Conservation (phyloP, 2,329 filamentous ascomycete genomes). For the Cladophialophora chaetospira region DNA sequence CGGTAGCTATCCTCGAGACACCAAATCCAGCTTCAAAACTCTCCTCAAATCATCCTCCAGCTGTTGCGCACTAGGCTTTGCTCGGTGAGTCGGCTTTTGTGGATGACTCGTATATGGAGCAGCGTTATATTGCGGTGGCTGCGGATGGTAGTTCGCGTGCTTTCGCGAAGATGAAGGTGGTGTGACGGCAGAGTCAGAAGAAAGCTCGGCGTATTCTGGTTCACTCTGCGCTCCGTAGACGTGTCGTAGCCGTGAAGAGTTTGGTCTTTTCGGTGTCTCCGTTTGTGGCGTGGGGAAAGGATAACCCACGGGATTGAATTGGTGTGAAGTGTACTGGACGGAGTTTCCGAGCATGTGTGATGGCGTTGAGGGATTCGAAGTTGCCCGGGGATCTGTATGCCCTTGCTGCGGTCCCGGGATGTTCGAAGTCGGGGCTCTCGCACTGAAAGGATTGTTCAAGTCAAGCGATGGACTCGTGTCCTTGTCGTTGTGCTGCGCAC, state of each 20-base stretch:
- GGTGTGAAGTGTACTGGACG: slow-evolving; percentile 6
- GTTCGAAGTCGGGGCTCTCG: slow-evolving; percentile 26
- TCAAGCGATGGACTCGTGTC: slow-evolving; percentile 33
- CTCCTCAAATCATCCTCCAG: slow-evolving; percentile 53
- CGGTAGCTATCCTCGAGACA: slow-evolving; percentile 23
- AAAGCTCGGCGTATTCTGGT: slow-evolving; percentile 29
- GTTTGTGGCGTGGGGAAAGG: slow-evolving; percentile 15
- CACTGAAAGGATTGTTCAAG: slow-evolving; percentile 37
- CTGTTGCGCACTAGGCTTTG: slow-evolving; percentile 44
- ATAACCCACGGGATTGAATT: slow-evolving; percentile 8
- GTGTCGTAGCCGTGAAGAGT: slow-evolving; percentile 28
- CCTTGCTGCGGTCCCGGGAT: slow-evolving; percentile 7
- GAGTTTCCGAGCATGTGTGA: slow-evolving; percentile 20
- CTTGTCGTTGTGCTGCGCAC: slow-evolving; percentile 20
- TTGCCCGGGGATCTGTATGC: slow-evolving; percentile 5
- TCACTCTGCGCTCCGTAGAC: slow-evolving; percentile 28
- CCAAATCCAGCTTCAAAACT: slow-evolving; percentile 46
- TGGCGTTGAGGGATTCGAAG: slow-evolving; percentile 20
- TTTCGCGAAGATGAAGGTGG: slow-evolving; percentile 28
- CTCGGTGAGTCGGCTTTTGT: slow-evolving; percentile 31
- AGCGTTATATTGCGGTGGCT: slow-evolving; percentile 15
- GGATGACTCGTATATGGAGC: slow-evolving; percentile 24
- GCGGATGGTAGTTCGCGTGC: slow-evolving; percentile 6
- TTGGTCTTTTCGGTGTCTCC: slow-evolving; percentile 24
- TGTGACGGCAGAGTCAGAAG: slow-evolving; percentile 27